Conservation (phyloP, 192 early-diverging fungal species). For the Podila horticola region DNA sequence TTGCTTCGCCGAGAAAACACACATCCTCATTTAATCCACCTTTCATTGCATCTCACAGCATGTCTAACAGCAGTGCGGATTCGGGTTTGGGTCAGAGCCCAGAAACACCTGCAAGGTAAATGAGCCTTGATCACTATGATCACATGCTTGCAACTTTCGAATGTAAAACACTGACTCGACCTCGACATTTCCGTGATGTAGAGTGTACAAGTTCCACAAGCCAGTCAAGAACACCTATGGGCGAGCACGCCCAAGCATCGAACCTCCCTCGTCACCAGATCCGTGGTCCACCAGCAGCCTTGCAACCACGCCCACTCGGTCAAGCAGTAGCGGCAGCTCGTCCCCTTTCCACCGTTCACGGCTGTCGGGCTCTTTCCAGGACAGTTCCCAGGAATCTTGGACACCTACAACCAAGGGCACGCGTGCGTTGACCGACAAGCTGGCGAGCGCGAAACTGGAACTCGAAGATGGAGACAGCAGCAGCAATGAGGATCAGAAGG, state of each 20-base stretch:
- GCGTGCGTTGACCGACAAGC: slow-evolving; percentile 7
- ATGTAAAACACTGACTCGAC: neutral
- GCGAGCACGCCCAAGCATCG: slow-evolving; percentile 7
- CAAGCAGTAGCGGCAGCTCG: slow-evolving; percentile 7
- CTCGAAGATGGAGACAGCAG: neutral
- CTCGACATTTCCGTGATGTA: neutral
- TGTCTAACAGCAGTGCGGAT: too few species aligned
- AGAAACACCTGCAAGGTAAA: slow-evolving; percentile 14
- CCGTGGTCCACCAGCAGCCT: slow-evolving; percentile 10
- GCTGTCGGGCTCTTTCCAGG: slow-evolving; percentile 10
- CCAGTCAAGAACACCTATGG: slow-evolving; percentile 38
- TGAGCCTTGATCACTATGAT: too few species aligned
- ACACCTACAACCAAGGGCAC: slow-evolving; percentile 18
- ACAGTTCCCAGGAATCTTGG: slow-evolving; percentile 3
- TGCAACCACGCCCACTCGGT: neutral
- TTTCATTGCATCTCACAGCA: too few species aligned
- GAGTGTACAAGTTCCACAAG: slow-evolving; percentile 34
- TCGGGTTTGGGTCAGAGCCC: neutral
- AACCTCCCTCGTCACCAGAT: slow-evolving; percentile 11
- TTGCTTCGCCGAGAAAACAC: too few species aligned
- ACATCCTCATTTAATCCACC: too few species aligned
- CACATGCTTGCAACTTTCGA: neutral
- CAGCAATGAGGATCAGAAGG: neutral
- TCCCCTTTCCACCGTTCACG: slow-evolving; percentile 5
- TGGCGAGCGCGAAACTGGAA: slow-evolving; percentile 24